Evolutionary conservation across 352 stramenopile genomes (phyloP).

Genomic region (Phytophthora crassamura): DNA sequence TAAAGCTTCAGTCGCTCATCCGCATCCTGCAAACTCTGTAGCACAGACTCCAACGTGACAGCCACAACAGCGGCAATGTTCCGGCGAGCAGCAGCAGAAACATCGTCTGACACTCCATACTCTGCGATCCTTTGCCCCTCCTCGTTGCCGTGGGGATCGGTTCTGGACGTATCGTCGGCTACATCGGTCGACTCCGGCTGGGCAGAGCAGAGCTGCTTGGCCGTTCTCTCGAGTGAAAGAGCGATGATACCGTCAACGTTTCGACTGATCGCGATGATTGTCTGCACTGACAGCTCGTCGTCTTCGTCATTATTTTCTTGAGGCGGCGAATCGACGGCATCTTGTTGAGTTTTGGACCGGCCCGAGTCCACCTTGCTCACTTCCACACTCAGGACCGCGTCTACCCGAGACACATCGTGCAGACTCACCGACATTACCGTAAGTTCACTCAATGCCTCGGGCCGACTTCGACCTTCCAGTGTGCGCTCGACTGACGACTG

Average conservation of each 20-base stretch:
- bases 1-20: constrained; percentile 7
- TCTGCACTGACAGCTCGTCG: constrained; percentile 39
- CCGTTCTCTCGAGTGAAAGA: constrained; percentile 44
- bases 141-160: not conserved
- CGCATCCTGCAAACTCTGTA: constrained; percentile 26
- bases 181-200: not conserved
- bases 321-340: not conserved
- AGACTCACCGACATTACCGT: constrained; percentile 25
- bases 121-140: not conserved
- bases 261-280: constrained; percentile 46
- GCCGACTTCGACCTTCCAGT: constrained; percentile 12
- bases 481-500: constrained; percentile 24
- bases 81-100: constrained; percentile 34
- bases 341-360: constrained; percentile 1
- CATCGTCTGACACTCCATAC: constrained; percentile 15
- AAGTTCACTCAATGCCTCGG: constrained; percentile 12
- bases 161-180: not conserved
- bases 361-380: constrained; percentile 6
- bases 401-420: not conserved
- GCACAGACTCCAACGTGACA: constrained; percentile 37
- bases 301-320: constrained; percentile 27
- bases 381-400: not conserved
- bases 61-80: constrained; percentile 42
- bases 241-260: constrained; percentile 50
- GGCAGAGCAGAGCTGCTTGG: constrained; percentile 13